These are phyloP conservation scores for Spiromastix sp. DNA, from an alignment of 2,329 filamentous ascomycete genomes.

Conservation along the genomic window DNA sequence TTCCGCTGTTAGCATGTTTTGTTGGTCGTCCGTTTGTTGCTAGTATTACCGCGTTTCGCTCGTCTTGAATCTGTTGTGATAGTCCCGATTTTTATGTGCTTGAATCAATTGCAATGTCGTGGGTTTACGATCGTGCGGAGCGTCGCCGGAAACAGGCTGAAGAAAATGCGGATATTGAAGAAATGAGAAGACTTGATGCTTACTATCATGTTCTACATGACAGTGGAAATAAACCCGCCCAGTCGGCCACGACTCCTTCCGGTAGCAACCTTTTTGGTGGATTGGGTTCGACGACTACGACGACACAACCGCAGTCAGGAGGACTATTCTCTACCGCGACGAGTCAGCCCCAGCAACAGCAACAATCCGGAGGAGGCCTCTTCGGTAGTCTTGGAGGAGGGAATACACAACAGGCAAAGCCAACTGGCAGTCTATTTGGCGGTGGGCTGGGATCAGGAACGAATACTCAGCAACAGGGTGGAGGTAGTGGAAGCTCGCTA, in stretches of 20 bases:
- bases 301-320: constrained; percentile 8
- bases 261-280: constrained; percentile 22
- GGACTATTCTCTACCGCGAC: constrained; percentile 13
- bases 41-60: no score
- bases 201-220: background rate
- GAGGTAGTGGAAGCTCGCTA: constrained; percentile 1
- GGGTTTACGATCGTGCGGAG: background rate
- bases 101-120: background rate
- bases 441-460: constrained; percentile 6
- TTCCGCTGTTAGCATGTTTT: background rate
- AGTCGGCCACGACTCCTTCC: background rate
- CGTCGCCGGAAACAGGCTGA: background rate
- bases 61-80: no score
- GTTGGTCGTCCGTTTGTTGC: background rate
- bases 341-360: constrained; percentile 25
- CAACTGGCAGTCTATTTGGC: constrained; percentile 13
- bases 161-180: background rate
- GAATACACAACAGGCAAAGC: constrained; percentile 8
- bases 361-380: constrained; percentile 3
- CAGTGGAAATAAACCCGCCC: constrained; percentile 5
- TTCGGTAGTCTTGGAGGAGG: constrained; percentile 12
- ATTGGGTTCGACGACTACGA: constrained; percentile 18
- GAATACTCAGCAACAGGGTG: constrained; percentile 4
- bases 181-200: constrained; percentile 2
- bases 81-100: no score